phyloP scores from a whole-genome alignment of 2,329 filamentous ascomycete genomes.

The Onygenales sp. region DNA sequence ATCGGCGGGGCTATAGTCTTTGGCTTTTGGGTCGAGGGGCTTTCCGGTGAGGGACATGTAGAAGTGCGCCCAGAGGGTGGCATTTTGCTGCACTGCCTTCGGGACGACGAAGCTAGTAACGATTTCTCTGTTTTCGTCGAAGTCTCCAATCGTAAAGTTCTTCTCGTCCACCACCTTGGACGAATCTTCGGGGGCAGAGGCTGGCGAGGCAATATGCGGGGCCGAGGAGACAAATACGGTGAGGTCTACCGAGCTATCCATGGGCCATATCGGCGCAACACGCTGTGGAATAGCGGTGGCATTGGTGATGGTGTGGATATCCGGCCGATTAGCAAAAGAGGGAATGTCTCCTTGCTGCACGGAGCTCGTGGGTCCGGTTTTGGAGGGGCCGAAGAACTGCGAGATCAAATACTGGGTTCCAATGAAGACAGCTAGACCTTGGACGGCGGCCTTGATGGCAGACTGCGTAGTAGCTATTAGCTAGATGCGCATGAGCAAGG shows the following conservation, averaged over 20 bases:
- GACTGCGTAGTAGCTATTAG: slow-evolving; percentile 21
- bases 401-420: slow-evolving; percentile 48
- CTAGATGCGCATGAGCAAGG: slow-evolving; percentile 13
- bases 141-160: slow-evolving; percentile 69
- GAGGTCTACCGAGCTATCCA: slow-evolving; percentile 70
- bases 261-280: slow-evolving; percentile 81
- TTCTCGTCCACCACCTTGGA: slow-evolving; percentile 62
- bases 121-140: slow-evolving; percentile 65
- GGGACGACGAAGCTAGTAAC: slow-evolving; percentile 73
- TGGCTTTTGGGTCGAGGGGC: slow-evolving; percentile 63
- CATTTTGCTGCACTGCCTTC: slow-evolving; percentile 73
- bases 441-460: slow-evolving; percentile 36
- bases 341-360: slow-evolving; percentile 40
- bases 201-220: slow-evolving; percentile 58
- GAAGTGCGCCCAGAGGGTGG: slow-evolving; percentile 90
- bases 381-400: slow-evolving; percentile 40
- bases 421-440: slow-evolving; percentile 51
- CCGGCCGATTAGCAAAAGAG: slow-evolving; percentile 56
- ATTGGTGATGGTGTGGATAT: slow-evolving; percentile 42
- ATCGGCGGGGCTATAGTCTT: slow-evolving; percentile 61
- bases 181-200: slow-evolving; percentile 54
- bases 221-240: slow-evolving; percentile 74
- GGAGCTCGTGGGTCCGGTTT: slow-evolving; percentile 18
- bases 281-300: slow-evolving; percentile 58
- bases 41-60: slow-evolving; percentile 71